Conservation (phyloP, 2,329 filamentous ascomycete genomes). For the Fusarium paranaense region DNA sequence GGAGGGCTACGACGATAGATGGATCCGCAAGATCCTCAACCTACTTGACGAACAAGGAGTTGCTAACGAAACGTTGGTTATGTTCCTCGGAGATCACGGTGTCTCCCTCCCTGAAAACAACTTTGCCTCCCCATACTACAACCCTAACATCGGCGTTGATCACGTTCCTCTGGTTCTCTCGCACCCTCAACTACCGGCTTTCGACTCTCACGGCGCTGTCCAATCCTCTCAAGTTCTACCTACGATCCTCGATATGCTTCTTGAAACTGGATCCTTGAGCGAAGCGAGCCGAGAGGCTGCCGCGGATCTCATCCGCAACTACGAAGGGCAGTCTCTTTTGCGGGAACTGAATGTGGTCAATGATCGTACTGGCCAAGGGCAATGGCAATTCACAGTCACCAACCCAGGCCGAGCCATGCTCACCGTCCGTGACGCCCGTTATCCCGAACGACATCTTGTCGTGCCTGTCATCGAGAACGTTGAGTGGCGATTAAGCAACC, state of each 20-base stretch:
- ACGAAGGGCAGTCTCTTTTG: conserved; percentile 49
- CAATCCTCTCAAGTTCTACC: conserved; percentile 48
- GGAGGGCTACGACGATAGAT: conserved; percentile 48
- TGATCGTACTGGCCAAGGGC: conserved; percentile 34
- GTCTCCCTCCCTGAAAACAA: conserved; percentile 49
- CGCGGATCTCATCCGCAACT: conserved; percentile 43
- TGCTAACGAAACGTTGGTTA: conserved; percentile 48
- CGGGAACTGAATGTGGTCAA: conserved; percentile 31
- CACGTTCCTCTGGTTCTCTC: conserved; percentile 49
- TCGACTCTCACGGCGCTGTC: conserved; percentile 46
- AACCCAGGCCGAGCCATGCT: conserved; percentile 51
- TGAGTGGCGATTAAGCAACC: conserved; percentile 48
- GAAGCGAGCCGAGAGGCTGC: conserved; percentile 34
- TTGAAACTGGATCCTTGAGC: conserved; percentile 46
- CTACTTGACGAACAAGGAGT: conserved; percentile 48
- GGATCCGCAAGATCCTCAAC: conserved; percentile 46
- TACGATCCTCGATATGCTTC: conserved; percentile 49
- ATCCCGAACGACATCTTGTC: conserved; percentile 45
- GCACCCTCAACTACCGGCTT: conserved; percentile 45
- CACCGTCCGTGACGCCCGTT: conserved; percentile 47
- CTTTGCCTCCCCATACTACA: conserved; percentile 47
- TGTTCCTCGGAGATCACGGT: conserved; percentile 50
- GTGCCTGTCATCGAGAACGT: conserved; percentile 48
- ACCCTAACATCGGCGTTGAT: conserved; percentile 46
- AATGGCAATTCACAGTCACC: conserved; percentile 51